Percentiles rank a stretch among this genome's conserved stretches.
These are phyloP conservation scores for Fusarium albosuccineum DNA, from an alignment of 2,329 filamentous ascomycete species.

Conservation along the genomic window DNA sequence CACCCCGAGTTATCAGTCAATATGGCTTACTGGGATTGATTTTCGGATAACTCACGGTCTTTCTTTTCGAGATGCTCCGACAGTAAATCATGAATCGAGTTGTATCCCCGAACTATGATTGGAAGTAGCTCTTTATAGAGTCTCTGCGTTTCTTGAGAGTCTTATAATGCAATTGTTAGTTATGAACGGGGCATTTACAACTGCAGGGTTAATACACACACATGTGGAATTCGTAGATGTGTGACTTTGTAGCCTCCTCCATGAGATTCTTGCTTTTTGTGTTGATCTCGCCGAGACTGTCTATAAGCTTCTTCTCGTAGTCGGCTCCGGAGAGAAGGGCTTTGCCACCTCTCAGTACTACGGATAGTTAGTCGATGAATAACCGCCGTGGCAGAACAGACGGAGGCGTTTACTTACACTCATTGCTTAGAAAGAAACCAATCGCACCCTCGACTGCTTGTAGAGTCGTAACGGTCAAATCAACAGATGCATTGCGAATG, in stretches of 20 bases:
- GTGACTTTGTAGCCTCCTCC: constrained; percentile 9
- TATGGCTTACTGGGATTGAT: neutral
- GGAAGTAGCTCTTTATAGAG: neutral
- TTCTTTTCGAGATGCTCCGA: neutral
- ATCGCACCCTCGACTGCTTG: constrained; percentile 11
- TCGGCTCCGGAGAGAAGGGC: neutral
- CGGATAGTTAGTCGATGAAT: neutral
- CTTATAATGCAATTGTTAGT: neutral
- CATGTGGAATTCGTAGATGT: constrained; percentile 4
- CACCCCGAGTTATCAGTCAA: neutral
- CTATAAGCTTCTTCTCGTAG: neutral
- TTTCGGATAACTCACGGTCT: neutral
- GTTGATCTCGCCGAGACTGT: neutral
- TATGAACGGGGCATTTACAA: no score
- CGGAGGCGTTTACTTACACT: neutral
- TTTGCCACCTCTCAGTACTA: neutral
- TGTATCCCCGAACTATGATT: neutral
- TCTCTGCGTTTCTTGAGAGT: constrained; percentile 1
- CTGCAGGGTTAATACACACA: neutral
- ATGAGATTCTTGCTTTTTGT: constrained; percentile 6
- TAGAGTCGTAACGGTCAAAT: neutral
- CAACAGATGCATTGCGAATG: neutral
- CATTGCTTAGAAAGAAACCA: constrained; percentile 18
- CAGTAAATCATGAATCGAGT: neutral
- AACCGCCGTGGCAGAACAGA: neutral